Base-by-base conservation (phyloP, 108 stramenopile species). In the Schizochytrium sp. region DNA sequence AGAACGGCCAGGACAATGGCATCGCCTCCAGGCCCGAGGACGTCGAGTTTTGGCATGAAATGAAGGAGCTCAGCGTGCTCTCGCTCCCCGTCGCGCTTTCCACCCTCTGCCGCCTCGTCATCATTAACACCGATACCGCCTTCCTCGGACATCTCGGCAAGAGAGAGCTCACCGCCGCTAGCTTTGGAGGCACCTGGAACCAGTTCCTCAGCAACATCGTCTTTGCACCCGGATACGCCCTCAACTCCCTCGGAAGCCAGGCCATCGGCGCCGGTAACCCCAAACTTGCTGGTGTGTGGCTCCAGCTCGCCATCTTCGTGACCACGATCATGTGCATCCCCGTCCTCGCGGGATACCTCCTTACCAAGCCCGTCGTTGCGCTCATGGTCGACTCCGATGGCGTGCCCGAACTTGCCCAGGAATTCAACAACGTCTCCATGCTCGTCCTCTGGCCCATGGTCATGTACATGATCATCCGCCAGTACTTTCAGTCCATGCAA, bases 201-300 rank as follows among this genome's bases (percentile, higher is more conserved):
- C 76, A 83, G 76, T 83, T 83, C 4, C 76, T 83, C 25, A 53
- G 48, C 45, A 83, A 83, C 76, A 53, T 83, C 4, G 51, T 23
- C 51, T 83, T 83, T 28, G 76, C 76, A 23, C 76, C 76, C 28
- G 89, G 89, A 21, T 51, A 89, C 53, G 89, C 89, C 29, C 89
- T 89, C 5, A 89, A 87, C 72, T 58, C 76, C 21, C 89, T 89
- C 72, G 34, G 57, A 14, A 44, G 34, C 51, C 89, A 89, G 58
- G 89, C 89, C 12, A 71, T 89, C 57, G 89, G 89, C 58, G 89
- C 89, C 23, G 89, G 89, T 0, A 89, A 89, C 76, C 89, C 83
- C 19, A 89, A 89, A 57, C 89, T 89, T 44, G 83, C 76, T 23
- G 83, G 76, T 5, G 72, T 72, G 44, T 89, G 89, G 89, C 89